These are phyloP conservation scores for Phaeolepiota aurea DNA, from an alignment of 768 basidiomycete species.

Conservation along the genomic window DNA sequence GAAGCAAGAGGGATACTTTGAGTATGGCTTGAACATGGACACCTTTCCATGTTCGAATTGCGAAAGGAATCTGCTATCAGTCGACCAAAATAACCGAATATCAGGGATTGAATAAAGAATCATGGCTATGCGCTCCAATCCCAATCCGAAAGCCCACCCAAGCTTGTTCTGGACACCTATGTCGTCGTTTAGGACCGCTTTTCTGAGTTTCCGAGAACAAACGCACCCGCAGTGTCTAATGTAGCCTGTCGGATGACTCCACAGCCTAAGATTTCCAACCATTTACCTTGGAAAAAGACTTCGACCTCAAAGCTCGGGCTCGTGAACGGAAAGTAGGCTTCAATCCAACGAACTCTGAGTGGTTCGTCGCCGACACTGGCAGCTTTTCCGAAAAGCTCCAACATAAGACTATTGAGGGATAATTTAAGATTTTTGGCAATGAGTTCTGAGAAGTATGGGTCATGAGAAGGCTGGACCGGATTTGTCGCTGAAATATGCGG, in stretches of 20 bases:
- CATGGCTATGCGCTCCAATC: constrained; percentile 97
- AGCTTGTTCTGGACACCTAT: constrained; percentile 74
- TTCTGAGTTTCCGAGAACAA: neutral
- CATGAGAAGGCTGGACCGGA: constrained; percentile 73
- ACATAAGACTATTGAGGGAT: constrained; percentile 78
- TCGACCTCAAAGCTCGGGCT: constrained; percentile 97
- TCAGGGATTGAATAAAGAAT: constrained; percentile 94
- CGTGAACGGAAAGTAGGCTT: constrained; percentile 97
- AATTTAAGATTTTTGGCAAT: constrained; percentile 85
- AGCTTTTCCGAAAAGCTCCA: constrained; percentile 68
- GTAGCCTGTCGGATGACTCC: constrained; percentile 90
- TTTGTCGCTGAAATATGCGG: constrained; percentile 68
- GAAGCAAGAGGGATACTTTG: constrained; percentile 86
- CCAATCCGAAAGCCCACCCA: constrained; percentile 98
- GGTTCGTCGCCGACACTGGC: constrained; percentile 54
- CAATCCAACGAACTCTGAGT: constrained; percentile 90
- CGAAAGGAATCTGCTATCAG: constrained; percentile 75
- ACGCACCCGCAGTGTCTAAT: constrained; percentile 77
- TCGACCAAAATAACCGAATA: constrained; percentile 96
- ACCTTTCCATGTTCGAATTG: constrained; percentile 80
- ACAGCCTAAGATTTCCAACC: constrained; percentile 93
- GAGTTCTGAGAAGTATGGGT: constrained; percentile 61
- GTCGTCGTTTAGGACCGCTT: constrained; percentile 13
- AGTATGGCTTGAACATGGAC: constrained; percentile 81
- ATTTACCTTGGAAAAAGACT: constrained; percentile 91